Base-by-base conservation (phyloP, 805 yeast species). In the Candida morakotiae region DNA sequence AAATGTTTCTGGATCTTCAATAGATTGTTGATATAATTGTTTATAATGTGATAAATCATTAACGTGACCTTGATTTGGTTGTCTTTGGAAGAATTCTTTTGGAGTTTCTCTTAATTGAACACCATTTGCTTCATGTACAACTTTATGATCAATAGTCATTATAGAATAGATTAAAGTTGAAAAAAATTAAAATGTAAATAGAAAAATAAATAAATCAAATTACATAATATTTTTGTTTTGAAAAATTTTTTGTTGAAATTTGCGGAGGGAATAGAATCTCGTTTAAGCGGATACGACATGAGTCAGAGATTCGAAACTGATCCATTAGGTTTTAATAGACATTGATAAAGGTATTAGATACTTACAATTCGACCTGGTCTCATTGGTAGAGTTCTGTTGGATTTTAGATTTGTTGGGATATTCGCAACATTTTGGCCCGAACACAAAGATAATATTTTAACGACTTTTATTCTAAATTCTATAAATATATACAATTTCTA, bases 1-100 rank as follows among this genome's bases (percentile, higher is more conserved):
- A 60, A 91, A 89, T 24, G 64, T 72, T 38, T 76, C 83, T 29
- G 98, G 98, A 53, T 85, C 76, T 40, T 77, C 70, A 46, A 89
- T 78, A 18, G 95, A 84, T 69, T 85, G 71, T 45, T 77, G 60
- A 68, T 89, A 86, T 63, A 87, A 53, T 41, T 67, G 58, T 45
- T 76, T 62, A 71, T 89, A 89, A 48, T 87, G 82, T 9, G 78
- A 84, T 35, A 86, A 55, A 28, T 76, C 66, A 34, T 71, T 62
- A 41, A 87, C 55, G 52, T 78, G 77, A 16, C 91, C 83, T 31
- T 67, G 58, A 37, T 71, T 59, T 43, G 87, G 87, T 52, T 77
- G 81, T 55, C 72, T 76, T 37, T 69, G 67, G 49, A 55, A 79
- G 55, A 78, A 79, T 36, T 68, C 73, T 46, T 59, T 44, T 15